Base-by-base conservation (phyloP, 2,329 filamentous ascomycete species). In the Botrytis fabae region DNA sequence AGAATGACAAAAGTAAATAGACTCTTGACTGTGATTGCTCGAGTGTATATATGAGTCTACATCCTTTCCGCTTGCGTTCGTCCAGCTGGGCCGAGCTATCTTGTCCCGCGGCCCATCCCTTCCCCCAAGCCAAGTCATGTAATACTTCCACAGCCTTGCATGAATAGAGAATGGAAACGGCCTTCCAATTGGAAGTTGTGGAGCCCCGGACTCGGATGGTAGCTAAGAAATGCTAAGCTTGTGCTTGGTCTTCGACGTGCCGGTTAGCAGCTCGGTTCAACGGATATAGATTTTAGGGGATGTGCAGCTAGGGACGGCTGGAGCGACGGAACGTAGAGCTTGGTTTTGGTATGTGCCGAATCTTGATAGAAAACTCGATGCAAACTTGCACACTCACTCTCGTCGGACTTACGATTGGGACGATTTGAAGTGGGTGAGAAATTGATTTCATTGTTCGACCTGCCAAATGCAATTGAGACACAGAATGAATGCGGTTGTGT, bases 181-280 rank as follows among this genome's bases (percentile, higher is more conserved):
- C 25, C 25, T 68, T 68, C 48, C 65, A 68, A 68, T 68, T 68
- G 51, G 40, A 69, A 59, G 40, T 48, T 60, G 51, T 60, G 63
- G 62, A 69, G 48, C 63, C 40, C 63, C 40, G 63, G 57, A 40
- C 32, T 69, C 54, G 28, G 57, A 72, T 44, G 44, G 46, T 12
- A 44, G 20, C n/a, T 59, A 28, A 35, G 48, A 57, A 51, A 46
- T 71, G 59, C 59, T 71, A 64, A 71, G 69, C 69, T 71, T 51
- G 59, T 64, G 69, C 69, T 71, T 64, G 48, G 69, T 64, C 69
- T 64, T 71, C 32, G 18, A 64, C 20, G 44, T 44, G 69, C 35
- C 20, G n/a, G 65, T 25, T 71, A 28, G 51, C 60, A 61, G 70
- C 70, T 72, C 70, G 70, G 70, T 72, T 72, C 48, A 72, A 60